These are phyloP conservation scores for Paxillus involutus DNA, from an alignment of 768 basidiomycete genomes.

Conservation along the genomic window DNA sequence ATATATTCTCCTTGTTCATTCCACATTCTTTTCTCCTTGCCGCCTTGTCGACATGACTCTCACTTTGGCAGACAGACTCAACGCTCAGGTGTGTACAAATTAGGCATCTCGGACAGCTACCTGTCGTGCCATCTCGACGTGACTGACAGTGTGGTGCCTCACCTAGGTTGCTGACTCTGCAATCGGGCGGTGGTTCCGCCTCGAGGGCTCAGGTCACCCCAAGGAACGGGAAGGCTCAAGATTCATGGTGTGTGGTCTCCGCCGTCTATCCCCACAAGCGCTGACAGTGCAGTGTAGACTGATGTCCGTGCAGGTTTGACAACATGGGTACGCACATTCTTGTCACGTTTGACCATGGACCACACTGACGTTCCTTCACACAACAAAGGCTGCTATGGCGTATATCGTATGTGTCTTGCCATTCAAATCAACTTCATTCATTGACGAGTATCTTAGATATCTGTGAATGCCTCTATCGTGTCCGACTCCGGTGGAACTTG, in stretches of 20 bases:
- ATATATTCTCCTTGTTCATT: conserved; percentile 17
- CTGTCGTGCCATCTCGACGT: background rate
- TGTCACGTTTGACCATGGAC: background rate
- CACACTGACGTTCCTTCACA: conserved; percentile 1
- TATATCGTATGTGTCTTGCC: conserved; percentile 59
- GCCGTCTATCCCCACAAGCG: background rate
- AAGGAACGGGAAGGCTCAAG: conserved; percentile 62
- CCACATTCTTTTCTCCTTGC: conserved; percentile 17
- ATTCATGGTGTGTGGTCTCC: conserved; percentile 46
- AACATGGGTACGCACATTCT: conserved; percentile 63
- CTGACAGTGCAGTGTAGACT: conserved; percentile 43
- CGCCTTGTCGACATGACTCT: conserved; percentile 32
- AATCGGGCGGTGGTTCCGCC: conserved; percentile 65
- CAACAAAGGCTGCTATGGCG: conserved; percentile 69
- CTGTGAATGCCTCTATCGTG: conserved; percentile 82
- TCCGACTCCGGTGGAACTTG: conserved; percentile 80
- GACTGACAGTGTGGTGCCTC: background rate
- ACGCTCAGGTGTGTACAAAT: conserved; percentile 33
- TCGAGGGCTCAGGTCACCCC: conserved; percentile 69
- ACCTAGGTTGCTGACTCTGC: conserved; percentile 38
- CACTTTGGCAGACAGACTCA: conserved; percentile 40
- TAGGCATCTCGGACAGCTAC: background rate
- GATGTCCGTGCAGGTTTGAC: conserved; percentile 79
- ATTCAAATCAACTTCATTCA: background rate
- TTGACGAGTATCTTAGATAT: conserved; percentile 48